Percentiles rank a stretch among this genome's conserved stretches.
Evolutionary conservation across 2,329 filamentous ascomycete genomes (phyloP).

Genomic region (Calonectria pseudoreteaudii): DNA sequence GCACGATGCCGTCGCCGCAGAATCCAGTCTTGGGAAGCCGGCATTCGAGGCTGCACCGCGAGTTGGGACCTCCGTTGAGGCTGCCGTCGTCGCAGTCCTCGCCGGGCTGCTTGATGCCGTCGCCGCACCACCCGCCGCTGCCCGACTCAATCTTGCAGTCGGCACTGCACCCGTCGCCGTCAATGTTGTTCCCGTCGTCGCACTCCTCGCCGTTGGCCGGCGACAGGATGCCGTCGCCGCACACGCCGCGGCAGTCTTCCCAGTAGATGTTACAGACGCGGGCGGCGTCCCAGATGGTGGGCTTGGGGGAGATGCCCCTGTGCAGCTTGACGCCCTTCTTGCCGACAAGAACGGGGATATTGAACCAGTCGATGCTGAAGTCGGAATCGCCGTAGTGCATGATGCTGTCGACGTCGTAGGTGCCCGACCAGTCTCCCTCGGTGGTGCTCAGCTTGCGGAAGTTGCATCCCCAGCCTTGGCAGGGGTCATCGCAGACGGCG

Average conservation of each 20-base stretch:
- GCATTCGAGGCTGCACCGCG: not conserved
- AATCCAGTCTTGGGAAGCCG: not conserved
- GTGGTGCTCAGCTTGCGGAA: not conserved
- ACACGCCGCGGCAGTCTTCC: not conserved
- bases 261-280: constrained; percentile 7
- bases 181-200: constrained; percentile 1
- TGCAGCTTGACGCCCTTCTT: constrained; percentile 1
- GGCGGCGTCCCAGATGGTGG: not conserved
- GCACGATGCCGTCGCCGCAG: not conserved
- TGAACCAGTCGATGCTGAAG: not conserved
- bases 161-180: not conserved
- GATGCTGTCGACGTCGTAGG: constrained; percentile 2
- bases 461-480: not conserved
- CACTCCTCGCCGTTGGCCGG: constrained; percentile 12
- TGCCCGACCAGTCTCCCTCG: not conserved
- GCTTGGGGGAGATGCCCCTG: not conserved
- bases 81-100: constrained; percentile 9
- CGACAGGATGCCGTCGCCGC: constrained; percentile 7
- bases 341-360: not conserved
- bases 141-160: not conserved
- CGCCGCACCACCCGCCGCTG: not conserved
- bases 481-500: not conserved
- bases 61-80: not conserved
- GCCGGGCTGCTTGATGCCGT: not conserved
- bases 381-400: constrained; percentile 8